These are phyloP conservation scores for Volvox reticuliferus DNA, from an alignment of 139 green algal species.

Conservation along the genomic window DNA sequence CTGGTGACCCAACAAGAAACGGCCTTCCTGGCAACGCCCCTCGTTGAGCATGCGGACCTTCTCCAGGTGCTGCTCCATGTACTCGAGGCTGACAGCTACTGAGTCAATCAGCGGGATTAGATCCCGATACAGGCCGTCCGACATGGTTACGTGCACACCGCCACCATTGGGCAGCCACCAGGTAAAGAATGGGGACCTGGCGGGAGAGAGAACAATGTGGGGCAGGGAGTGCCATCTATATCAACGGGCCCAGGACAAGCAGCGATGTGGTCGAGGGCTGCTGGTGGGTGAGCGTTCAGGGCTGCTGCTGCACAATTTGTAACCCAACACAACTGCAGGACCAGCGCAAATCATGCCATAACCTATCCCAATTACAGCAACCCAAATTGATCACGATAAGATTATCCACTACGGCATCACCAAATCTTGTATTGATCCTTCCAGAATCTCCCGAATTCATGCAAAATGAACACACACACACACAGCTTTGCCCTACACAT, in stretches of 20 bases:
- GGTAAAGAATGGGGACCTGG: constrained; percentile 62
- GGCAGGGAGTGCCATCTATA: too few species aligned
- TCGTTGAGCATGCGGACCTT: constrained; percentile 53
- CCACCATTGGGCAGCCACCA: constrained; percentile 59
- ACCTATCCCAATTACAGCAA: background rate
- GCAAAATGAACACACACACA: too few species aligned
- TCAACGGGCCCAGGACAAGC: too few species aligned
- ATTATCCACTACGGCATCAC: background rate
- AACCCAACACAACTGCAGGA: background rate
- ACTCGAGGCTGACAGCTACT: constrained; percentile 51
- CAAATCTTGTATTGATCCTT: too few species aligned
- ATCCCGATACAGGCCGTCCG: constrained; percentile 57
- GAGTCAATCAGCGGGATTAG: constrained; percentile 58
- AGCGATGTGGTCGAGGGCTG: too few species aligned
- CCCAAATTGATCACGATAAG: background rate
- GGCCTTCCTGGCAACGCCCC: constrained; percentile 47
- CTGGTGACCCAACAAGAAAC: constrained; percentile 63
- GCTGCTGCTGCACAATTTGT: too few species aligned
- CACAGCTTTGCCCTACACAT: too few species aligned
- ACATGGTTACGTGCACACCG: constrained; percentile 59
- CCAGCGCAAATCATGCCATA: background rate
- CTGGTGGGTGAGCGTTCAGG: too few species aligned
- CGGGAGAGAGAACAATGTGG: background rate
- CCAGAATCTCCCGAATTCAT: too few species aligned
- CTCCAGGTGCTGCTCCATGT: constrained; percentile 53